These are phyloP conservation scores for Penicillium alfredii DNA, from an alignment of 495 filamentous ascomycete species.

Conservation along the genomic window DNA sequence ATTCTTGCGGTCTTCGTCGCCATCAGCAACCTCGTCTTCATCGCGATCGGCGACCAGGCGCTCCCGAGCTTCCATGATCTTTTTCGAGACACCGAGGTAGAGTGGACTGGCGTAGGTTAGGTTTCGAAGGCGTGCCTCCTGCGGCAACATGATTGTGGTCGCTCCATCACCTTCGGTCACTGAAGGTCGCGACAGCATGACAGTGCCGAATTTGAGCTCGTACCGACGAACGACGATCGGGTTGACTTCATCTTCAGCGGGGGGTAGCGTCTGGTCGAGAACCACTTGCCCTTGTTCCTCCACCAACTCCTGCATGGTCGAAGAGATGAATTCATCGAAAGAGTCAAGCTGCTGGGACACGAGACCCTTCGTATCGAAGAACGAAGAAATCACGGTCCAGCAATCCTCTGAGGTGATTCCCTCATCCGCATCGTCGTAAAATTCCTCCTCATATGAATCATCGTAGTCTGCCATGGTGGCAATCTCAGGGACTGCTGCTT, in stretches of 20 bases:
- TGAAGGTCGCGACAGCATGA: slow-evolving; percentile 76
- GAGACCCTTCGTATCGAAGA: slow-evolving; percentile 91
- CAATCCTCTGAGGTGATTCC: slow-evolving; percentile 79
- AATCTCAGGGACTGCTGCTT: not conserved
- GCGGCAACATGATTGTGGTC: slow-evolving; percentile 73
- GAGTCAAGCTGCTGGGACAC: slow-evolving; percentile 98
- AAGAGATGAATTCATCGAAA: slow-evolving; percentile 91
- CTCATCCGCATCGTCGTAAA: slow-evolving; percentile 62
- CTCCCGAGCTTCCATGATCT: slow-evolving; percentile 74
- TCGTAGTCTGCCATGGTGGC: slow-evolving; percentile 50
- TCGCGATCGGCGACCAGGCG: slow-evolving; percentile 51
- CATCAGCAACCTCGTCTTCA: slow-evolving; percentile 44
- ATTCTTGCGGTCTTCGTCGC: slow-evolving; percentile 37
- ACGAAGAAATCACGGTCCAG: slow-evolving; percentile 94
- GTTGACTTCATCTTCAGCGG: slow-evolving; percentile 57
- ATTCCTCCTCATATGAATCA: slow-evolving; percentile 46
- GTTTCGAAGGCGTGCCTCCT: slow-evolving; percentile 90
- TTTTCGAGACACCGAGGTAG: slow-evolving; percentile 77
- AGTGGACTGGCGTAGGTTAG: slow-evolving; percentile 91
- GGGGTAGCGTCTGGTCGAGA: slow-evolving; percentile 80
- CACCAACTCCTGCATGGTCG: slow-evolving; percentile 87
- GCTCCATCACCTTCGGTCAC: slow-evolving; percentile 89
- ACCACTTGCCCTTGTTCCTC: slow-evolving; percentile 82
- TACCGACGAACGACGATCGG: slow-evolving; percentile 80
- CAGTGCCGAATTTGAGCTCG: slow-evolving; percentile 83